Base-by-base conservation (phyloP, 257 asterid genomes). In the Przewalskia tangutica region DNA sequence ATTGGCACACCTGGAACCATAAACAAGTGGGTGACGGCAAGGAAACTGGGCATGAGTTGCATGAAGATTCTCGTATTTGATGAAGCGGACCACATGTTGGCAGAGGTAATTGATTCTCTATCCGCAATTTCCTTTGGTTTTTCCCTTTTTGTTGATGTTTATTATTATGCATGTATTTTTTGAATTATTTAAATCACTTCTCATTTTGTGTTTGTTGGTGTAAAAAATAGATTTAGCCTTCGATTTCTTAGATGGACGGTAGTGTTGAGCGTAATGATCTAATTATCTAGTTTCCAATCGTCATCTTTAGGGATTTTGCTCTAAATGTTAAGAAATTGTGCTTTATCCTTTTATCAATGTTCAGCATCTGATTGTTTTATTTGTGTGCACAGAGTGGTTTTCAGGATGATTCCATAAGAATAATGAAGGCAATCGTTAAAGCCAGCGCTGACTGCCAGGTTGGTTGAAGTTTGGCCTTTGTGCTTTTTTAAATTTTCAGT, bases 1-100 rank as follows among this genome's bases (percentile, higher is more conserved):
- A 95, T 94, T 82, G 99, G 99, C 83, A 95, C 99, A 75, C 99
- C 99, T 83, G 99, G 99, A 59, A 95, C 99, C 14, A 90, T 95
- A 70, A 79, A 81, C 54, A 92, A 89, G 84, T 91, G 97, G 97
- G 82, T 92, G 38, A 10, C 85, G 6, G 90, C 89, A 18, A 94
- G 42, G 89, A 95, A 95, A 73, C 89, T 95, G 63, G 92, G 98
- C 82, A 64, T 90, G 94, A 88, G 88, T 84, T 90, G 79, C 50
- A 87, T 94, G 97, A 94, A 92, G 88, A 91, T 95, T 87, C 96
- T 94, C 2, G 99, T 95, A 73, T 93, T 91, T 90, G 99, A 95
- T 71, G 99, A 95, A 89, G 99, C 98, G 14, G 99, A 95, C 88
- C 98, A 93, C 86, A 95, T 95, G 99, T 85, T 94, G 87, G 91